Evolutionary conservation across 306 rosid species (phyloP), one percentile per base, ranked within the genome.

Genomic region (Trichosanthes truncata): DNA sequence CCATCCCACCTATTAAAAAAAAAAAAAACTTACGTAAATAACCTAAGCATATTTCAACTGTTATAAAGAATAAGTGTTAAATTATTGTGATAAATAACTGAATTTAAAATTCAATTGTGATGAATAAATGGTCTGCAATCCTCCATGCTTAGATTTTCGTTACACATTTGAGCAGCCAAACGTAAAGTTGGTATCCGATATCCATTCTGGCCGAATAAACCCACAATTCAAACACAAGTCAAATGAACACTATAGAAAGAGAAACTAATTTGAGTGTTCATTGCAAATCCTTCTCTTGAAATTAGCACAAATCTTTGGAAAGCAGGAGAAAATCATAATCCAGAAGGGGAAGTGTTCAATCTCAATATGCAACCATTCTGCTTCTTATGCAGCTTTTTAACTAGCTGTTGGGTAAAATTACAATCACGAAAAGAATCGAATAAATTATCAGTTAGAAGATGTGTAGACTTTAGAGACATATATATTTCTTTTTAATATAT

Each of bases 371-470:
- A 67, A 67, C 51, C 74, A 67, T 40, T 68, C 63, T 48, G 63
- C 62, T 74, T 74, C 63, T 74, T 51, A 29, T 33, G 63, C 29
- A 74, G 78, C 63, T 74, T 49, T 49, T 51, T 74, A 74, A 52
- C 31, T 52, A 31, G 78, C 45, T 52, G 48, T 74, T 51, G 78
- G 78, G 41, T 74, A 74, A 51, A 52, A 51, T 74, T 49, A 74
- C 45, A 49, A 74, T 35, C 78, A 52, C 56, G 17, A 74, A 74
- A 74, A 74, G 78, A 74, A 74, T 74, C 48, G 62, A 74, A 74
- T 51, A 74, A 74, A 74, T 74, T 33, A 52, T 74, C 78, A 17
- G 74, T 79, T 74, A 56, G 81, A 82, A 72, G 26, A 17, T 7
- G 60, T 9, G 62, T 52, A 31, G 25, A 33, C 10, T 74, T 74